These are phyloP conservation scores for Backusella mclennaniae DNA, from an alignment of 192 early-diverging fungal species.

Conservation along the genomic window DNA sequence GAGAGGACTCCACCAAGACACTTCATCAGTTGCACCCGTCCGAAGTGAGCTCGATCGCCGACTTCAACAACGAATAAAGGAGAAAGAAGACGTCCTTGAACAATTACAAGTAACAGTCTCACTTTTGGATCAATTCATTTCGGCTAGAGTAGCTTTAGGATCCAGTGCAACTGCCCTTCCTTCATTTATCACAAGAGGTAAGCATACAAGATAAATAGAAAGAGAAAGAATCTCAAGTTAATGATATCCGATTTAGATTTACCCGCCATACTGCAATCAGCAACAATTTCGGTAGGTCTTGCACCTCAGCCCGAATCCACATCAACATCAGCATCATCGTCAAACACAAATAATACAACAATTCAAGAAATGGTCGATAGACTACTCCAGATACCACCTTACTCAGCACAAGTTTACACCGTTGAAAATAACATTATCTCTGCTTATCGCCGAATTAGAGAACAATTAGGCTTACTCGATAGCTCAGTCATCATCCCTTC, in stretches of 20 bases:
- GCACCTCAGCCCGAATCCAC: background rate
- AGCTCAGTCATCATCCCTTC: conserved; percentile 5
- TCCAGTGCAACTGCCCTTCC: conserved; percentile 1
- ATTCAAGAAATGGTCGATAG: conserved; percentile 16
- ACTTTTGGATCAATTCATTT: conserved; percentile 21
- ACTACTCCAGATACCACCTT: conserved; percentile 21
- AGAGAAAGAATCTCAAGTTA: background rate
- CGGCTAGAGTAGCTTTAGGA: conserved; percentile 12
- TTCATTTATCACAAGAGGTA: conserved; percentile 20
- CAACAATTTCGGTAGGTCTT: background rate
- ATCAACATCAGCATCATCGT: background rate
- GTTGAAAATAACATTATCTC: conserved; percentile 18
- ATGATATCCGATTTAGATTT: conserved; percentile 4
- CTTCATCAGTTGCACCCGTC: background rate
- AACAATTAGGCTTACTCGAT: conserved; percentile 14
- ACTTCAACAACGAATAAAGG: conserved; percentile 9
- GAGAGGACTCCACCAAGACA: background rate
- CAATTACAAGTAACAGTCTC: conserved; percentile 18
- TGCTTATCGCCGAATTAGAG: conserved; percentile 22
- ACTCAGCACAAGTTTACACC: conserved; percentile 7
- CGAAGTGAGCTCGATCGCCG: conserved; percentile 17
- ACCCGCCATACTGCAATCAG: conserved; percentile 14
- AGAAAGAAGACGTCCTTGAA: conserved; percentile 21
- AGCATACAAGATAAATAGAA: background rate
- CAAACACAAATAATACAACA: background rate